Percentiles rank a stretch among this genome's conserved stretches.
These are phyloP conservation scores for Berberis vulgaris DNA, from an alignment of 164 flowering plant genomes.

Conservation along the genomic window DNA sequence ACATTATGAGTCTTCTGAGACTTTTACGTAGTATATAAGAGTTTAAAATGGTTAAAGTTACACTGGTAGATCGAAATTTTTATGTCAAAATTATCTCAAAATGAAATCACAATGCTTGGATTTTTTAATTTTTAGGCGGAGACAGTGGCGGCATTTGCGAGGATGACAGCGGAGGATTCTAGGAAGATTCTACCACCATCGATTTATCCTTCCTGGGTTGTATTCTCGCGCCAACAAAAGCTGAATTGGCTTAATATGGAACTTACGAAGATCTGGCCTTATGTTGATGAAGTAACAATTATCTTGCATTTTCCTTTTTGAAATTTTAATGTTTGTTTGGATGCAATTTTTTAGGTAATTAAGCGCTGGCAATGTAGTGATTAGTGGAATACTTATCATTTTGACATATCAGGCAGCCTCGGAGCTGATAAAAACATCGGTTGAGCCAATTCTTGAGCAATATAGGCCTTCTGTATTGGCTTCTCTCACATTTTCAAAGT, in stretches of 20 bases:
- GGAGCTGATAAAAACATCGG: conserved; percentile 66
- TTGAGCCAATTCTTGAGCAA: conserved; percentile 88
- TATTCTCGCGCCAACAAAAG: conserved; percentile 80
- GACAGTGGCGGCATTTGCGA: conserved; percentile 74
- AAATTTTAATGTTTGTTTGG: no score
- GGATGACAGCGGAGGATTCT: conserved; percentile 87
- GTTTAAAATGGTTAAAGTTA: no score
- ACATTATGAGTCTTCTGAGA: no score
- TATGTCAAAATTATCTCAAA: no score
- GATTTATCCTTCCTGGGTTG: conserved; percentile 78
- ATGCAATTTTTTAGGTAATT: no score
- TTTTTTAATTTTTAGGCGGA: conserved; percentile 31
- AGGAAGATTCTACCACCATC: conserved; percentile 63
- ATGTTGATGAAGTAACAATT: conserved; percentile 60
- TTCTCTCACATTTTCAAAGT: conserved; percentile 76
- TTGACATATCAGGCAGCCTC: conserved; percentile 68
- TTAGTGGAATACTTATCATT: neutral
- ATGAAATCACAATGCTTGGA: neutral
- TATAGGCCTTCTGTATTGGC: conserved; percentile 67
- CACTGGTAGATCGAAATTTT: no score
- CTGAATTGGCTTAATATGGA: conserved; percentile 81
- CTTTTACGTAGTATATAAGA: no score
- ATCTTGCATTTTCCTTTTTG: no score
- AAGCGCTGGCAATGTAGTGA: no score
- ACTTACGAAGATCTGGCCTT: conserved; percentile 92